These are phyloP conservation scores for Carex littledalei DNA, from an alignment of 176 grass and related monocot genomes.

Conservation along the genomic window DNA sequence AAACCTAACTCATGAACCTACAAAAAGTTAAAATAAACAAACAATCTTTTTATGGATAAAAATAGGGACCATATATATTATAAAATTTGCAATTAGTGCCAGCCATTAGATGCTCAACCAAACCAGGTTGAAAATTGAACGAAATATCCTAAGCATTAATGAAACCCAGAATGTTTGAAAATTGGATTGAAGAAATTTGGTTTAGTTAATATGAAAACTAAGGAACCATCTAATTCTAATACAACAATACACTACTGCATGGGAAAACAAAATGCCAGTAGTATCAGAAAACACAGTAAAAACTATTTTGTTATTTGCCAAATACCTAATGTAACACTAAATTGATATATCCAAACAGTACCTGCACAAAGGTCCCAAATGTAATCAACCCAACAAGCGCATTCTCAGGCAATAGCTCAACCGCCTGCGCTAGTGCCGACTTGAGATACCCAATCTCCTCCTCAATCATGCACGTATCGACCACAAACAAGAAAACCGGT, in stretches of 20 bases:
- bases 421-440: slow-evolving; percentile 73
- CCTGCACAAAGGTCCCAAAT: slow-evolving; percentile 89
- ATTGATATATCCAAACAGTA: slow-evolving; percentile 6
- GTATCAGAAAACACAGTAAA: not conserved
- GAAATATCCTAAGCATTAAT: not conserved
- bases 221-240: not conserved
- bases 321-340: not conserved
- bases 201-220: not conserved
- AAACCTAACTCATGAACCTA: slow-evolving; percentile 94
- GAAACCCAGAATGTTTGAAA: not conserved
- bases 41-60: not conserved
- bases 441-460: slow-evolving; percentile 88
- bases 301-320: not conserved
- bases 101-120: not conserved
- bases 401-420: slow-evolving; percentile 86
- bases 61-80: not conserved
- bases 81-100: not conserved
- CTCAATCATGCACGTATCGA: slow-evolving; percentile 94
- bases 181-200: not conserved
- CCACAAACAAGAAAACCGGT: slow-evolving; percentile 90
- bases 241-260: not conserved
- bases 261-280: not conserved
- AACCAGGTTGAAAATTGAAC: not conserved
- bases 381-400: slow-evolving; percentile 93
- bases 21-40: slow-evolving; percentile 23